Conservation (phyloP, 257 asterid species). For the Gardenia jasminoides region DNA sequence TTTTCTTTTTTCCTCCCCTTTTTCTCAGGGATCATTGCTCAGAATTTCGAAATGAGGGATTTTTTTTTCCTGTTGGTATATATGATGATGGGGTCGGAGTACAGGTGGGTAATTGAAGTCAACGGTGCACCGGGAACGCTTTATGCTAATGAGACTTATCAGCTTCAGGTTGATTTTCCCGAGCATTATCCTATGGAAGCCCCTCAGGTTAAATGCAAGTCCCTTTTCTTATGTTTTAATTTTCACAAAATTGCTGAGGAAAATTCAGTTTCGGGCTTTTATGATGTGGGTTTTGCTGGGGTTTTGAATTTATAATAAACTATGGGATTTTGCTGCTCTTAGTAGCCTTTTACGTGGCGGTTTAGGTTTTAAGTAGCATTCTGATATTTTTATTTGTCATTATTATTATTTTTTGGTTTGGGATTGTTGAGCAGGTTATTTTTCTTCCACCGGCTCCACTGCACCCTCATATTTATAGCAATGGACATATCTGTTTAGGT, state of each 20-base stretch:
- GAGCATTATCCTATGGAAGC: constrained; percentile 62
- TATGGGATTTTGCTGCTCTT: neutral
- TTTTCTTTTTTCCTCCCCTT: neutral
- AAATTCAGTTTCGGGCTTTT: neutral
- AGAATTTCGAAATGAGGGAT: neutral
- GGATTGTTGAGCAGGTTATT: constrained; percentile 40
- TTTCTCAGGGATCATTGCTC: neutral
- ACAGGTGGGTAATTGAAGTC: constrained; percentile 49
- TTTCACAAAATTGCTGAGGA: neutral
- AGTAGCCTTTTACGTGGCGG: neutral
- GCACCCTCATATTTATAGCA: constrained; percentile 93
- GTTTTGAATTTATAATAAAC: neutral
- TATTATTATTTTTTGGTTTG: constrained; percentile 6
- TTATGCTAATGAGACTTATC: constrained; percentile 45
- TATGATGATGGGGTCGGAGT: neutral
- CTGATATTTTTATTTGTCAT: neutral
- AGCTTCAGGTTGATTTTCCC: constrained; percentile 58
- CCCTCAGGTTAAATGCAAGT: constrained; percentile 38
- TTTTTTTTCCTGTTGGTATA: neutral
- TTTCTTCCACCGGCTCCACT: constrained; percentile 85
- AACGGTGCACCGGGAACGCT: constrained; percentile 47
- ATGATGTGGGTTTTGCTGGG: neutral
- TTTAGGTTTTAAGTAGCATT: neutral
- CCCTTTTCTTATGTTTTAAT: neutral
- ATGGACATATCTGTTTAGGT: constrained; percentile 97